Conservation (phyloP, 2,329 filamentous ascomycete genomes). For the Venturia nashicola region DNA sequence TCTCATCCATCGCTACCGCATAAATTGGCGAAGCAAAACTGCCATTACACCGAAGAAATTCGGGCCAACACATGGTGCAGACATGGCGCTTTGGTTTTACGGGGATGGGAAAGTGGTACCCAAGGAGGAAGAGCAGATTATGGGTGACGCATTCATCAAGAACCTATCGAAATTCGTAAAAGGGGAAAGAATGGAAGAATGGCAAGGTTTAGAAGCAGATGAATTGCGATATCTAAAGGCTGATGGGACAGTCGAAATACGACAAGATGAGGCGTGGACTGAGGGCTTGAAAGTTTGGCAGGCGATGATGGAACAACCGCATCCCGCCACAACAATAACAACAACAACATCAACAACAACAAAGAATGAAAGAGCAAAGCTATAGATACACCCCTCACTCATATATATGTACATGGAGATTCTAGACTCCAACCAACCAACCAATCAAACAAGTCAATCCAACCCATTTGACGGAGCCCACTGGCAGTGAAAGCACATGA, state of each 20-base stretch:
- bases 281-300: conserved; percentile 37
- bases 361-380: not conserved
- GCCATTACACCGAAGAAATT: conserved; percentile 31
- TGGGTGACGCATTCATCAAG: conserved; percentile 25
- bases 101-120: conserved; percentile 33
- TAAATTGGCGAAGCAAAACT: conserved; percentile 40
- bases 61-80: conserved; percentile 43
- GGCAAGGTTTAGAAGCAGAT: not conserved
- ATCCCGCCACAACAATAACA: not conserved
- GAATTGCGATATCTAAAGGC: conserved; percentile 29
- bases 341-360: too few species aligned
- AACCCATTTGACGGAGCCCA: too few species aligned
- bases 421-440: not conserved
- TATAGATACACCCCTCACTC: not conserved
- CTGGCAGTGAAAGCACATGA: too few species aligned
- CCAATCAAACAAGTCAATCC: too few species aligned
- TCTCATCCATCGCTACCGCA: conserved; percentile 39
- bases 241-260: conserved; percentile 34
- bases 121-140: conserved; percentile 30
- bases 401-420: too few species aligned
- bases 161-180: conserved; percentile 28
- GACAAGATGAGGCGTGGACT: conserved; percentile 34
- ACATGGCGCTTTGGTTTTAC: conserved; percentile 45
- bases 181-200: conserved; percentile 23
- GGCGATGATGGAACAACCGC: not conserved